phyloP scores from a whole-genome alignment of 805 yeast species.

The Isabelozyma pseudorhagii region DNA sequence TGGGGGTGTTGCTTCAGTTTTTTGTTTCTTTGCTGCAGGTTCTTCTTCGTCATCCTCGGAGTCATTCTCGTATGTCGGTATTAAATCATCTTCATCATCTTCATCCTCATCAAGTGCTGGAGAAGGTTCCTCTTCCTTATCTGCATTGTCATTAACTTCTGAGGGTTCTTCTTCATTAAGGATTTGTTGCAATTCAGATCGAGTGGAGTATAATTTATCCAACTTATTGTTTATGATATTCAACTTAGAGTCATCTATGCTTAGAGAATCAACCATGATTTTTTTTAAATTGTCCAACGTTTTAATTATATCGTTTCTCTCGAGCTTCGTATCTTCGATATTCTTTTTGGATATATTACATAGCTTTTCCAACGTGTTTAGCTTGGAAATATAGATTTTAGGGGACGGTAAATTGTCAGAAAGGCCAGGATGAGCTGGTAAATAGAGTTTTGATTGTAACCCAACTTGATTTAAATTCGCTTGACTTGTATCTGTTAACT shows the following conservation, averaged over 20 bases:
- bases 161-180: slow-evolving; percentile 10
- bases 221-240: slow-evolving; percentile 27
- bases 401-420: slow-evolving; percentile 39
- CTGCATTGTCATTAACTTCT: not conserved
- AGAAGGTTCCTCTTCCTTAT: slow-evolving; percentile 23
- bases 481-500: slow-evolving; percentile 22
- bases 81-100: slow-evolving; percentile 19
- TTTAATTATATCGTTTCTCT: slow-evolving; percentile 22
- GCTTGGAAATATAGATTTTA: slow-evolving; percentile 34
- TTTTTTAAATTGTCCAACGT: slow-evolving; percentile 22
- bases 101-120: slow-evolving; percentile 19
- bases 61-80: slow-evolving; percentile 21
- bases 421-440: slow-evolving; percentile 31
- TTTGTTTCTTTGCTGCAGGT: slow-evolving; percentile 11
- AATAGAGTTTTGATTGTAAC: slow-evolving; percentile 31
- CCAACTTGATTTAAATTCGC: slow-evolving; percentile 38
- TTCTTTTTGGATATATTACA: slow-evolving; percentile 29
- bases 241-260: slow-evolving; percentile 32
- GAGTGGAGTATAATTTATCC: slow-evolving; percentile 21
- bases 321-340: slow-evolving; percentile 27
- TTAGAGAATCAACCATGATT: slow-evolving; percentile 21
- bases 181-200: slow-evolving; percentile 31
- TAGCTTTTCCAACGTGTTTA: slow-evolving; percentile 35
- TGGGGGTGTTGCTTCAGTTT: not conserved
- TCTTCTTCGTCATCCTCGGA: slow-evolving; percentile 15